Percentiles rank a stretch among this genome's conserved stretches.
phyloP scores from a whole-genome alignment of 2,329 filamentous ascomycete species.

The Stachybotrys echinatus region DNA sequence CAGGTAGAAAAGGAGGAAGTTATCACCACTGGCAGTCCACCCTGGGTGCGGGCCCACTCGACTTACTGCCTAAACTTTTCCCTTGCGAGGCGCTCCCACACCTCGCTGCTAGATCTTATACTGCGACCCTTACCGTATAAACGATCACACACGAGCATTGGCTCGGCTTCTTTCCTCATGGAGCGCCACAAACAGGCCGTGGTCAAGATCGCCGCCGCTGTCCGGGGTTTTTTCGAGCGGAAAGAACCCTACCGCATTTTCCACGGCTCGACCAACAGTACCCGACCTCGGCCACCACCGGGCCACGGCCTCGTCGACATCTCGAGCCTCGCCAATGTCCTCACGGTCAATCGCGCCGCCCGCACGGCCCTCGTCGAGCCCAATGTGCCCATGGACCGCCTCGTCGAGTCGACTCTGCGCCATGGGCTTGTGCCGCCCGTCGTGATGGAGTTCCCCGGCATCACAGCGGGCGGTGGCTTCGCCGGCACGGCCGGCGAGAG shows the following conservation, averaged over 20 bases:
- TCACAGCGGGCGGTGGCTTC: conserved; percentile 68
- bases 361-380: conserved; percentile 66
- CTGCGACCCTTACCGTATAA: not conserved
- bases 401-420: conserved; percentile 61
- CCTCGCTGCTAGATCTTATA: too few species aligned
- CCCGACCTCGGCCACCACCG: conserved; percentile 41
- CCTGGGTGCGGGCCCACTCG: too few species aligned
- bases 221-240: conserved; percentile 41
- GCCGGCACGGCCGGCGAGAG: conserved; percentile 68
- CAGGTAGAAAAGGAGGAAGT: too few species aligned
- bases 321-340: conserved; percentile 55
- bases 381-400: conserved; percentile 69
- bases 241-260: conserved; percentile 64
- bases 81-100: too few species aligned
- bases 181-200: conserved; percentile 46
- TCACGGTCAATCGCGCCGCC: conserved; percentile 51
- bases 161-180: conserved; percentile 24
- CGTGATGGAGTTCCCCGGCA: conserved; percentile 73
- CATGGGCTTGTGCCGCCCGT: conserved; percentile 64
- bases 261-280: conserved; percentile 75
- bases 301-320: conserved; percentile 52
- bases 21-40: too few species aligned
- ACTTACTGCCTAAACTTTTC: too few species aligned
- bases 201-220: conserved; percentile 38
- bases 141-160: not conserved